Percentiles rank a stretch among this genome's conserved stretches.
Conservation (phyloP, 2,329 filamentous ascomycete species). For the Penicillium sp. region DNA sequence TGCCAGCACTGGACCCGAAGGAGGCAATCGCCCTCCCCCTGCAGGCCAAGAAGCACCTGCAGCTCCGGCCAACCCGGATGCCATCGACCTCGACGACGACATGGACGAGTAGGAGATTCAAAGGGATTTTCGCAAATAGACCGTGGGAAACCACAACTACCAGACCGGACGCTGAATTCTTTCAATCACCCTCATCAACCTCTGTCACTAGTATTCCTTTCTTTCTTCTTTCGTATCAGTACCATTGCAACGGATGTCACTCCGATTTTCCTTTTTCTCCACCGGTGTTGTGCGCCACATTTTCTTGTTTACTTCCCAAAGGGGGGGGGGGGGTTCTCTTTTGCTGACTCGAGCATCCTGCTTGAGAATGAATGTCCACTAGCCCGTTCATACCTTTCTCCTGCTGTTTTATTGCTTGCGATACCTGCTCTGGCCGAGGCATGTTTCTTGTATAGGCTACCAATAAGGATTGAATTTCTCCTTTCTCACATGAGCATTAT, state of each 20-base stretch:
- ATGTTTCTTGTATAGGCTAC: slow-evolving; percentile 7
- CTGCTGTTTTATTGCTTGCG: slow-evolving; percentile 2
- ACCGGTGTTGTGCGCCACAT: slow-evolving; percentile 16
- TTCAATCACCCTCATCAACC: slow-evolving; percentile 10
- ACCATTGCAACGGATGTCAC: slow-evolving; percentile 22
- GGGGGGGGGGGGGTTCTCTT: no score
- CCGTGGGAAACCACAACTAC: neutral
- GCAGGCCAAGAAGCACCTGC: slow-evolving; percentile 39
- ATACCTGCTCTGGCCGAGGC: slow-evolving; percentile 7
- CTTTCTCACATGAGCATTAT: neutral
- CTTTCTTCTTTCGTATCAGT: slow-evolving; percentile 23
- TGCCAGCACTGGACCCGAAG: slow-evolving; percentile 75
- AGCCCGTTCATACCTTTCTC: neutral
- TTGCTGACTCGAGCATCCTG: slow-evolving; percentile 10
- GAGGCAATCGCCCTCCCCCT: slow-evolving; percentile 59
- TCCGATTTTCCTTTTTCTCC: slow-evolving; percentile 14
- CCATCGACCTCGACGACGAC: slow-evolving; percentile 77
- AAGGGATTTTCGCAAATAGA: neutral
- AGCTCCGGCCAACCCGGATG: slow-evolving; percentile 76
- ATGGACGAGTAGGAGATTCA: slow-evolving; percentile 43
- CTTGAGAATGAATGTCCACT: slow-evolving; percentile 10
- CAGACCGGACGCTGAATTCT: slow-evolving; percentile 22
- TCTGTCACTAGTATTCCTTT: slow-evolving; percentile 22
- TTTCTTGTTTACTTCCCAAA: slow-evolving; percentile 10
- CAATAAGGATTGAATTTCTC: slow-evolving; percentile 4